phyloP scores from a whole-genome alignment of 2,329 filamentous ascomycete genomes.

The Xylaria polymorpha region DNA sequence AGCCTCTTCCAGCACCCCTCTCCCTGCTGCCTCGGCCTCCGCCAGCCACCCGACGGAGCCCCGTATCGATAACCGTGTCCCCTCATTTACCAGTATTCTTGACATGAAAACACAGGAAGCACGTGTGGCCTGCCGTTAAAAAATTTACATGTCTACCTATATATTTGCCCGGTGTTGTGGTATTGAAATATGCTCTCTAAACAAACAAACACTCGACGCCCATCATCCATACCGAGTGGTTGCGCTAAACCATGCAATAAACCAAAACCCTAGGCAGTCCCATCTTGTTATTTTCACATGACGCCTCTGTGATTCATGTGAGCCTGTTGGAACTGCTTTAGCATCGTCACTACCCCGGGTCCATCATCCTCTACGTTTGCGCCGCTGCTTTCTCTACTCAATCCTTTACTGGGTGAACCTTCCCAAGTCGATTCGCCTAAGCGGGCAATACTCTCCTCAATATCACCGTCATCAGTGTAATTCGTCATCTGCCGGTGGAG shows the following conservation, averaged over 20 bases:
- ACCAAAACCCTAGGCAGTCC: background rate
- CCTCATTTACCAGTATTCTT: background rate
- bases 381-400: constrained; percentile 65
- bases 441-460: constrained; percentile 63
- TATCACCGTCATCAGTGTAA: constrained; percentile 70
- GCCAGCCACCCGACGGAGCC: constrained; percentile 14
- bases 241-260: constrained; percentile 20
- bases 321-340: constrained; percentile 69
- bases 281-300: constrained; percentile 27
- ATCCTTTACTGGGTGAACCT: constrained; percentile 62
- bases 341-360: constrained; percentile 66
- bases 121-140: background rate
- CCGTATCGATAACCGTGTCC: constrained; percentile 3
- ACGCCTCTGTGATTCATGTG: constrained; percentile 63
- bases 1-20: background rate
- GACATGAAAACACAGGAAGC: background rate
- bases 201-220: constrained; percentile 26
- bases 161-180: constrained; percentile 26
- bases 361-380: constrained; percentile 60
- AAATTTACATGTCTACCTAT: background rate
- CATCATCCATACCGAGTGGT: constrained; percentile 3
- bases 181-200: constrained; percentile 34
- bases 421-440: constrained; percentile 72
- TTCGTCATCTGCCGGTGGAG: constrained; percentile 53
- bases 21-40: constrained; percentile 16